Evolutionary conservation across 352 stramenopile genomes (phyloP).

Genomic region (Pythium insidiosum): DNA sequence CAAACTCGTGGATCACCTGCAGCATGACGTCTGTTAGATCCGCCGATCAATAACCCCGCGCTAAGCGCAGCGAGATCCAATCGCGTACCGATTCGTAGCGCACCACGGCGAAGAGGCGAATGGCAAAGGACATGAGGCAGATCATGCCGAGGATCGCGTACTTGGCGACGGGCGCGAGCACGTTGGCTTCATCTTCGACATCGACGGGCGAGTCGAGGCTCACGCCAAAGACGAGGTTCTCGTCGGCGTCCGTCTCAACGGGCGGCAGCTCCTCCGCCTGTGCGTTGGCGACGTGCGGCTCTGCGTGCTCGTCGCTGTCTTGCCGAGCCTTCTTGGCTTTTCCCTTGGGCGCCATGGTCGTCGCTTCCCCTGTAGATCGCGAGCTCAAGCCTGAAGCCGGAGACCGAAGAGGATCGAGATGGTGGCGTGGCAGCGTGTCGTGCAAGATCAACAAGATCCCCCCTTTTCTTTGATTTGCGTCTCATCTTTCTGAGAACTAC

Average conservation of each 20-base stretch:
- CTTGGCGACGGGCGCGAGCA: slow-evolving; percentile 75
- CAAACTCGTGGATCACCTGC: slow-evolving; percentile 90
- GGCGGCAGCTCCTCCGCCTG: not conserved
- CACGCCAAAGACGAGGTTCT: slow-evolving; percentile 51
- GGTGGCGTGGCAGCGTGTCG: no score
- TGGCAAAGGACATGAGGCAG: slow-evolving; percentile 90
- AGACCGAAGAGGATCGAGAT: no score
- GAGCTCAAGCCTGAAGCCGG: no score
- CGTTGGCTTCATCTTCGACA: slow-evolving; percentile 63
- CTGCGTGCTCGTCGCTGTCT: slow-evolving; percentile 11
- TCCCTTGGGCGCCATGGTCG: slow-evolving; percentile 42
- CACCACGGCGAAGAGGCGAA: slow-evolving; percentile 90
- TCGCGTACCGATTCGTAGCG: slow-evolving; percentile 83
- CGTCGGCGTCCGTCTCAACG: not conserved
- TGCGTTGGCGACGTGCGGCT: slow-evolving; percentile 11
- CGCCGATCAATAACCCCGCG: slow-evolving; percentile 42
- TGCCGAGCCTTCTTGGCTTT: slow-evolving; percentile 53
- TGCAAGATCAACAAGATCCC: no score
- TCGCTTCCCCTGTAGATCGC: slow-evolving; percentile 2
- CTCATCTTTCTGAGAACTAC: no score
- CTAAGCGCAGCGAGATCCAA: slow-evolving; percentile 1
- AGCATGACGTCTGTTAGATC: slow-evolving; percentile 83
- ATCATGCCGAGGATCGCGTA: slow-evolving; percentile 90
- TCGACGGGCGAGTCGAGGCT: slow-evolving; percentile 43
- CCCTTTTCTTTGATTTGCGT: no score